Evolutionary conservation across 2,329 filamentous ascomycete species (phyloP), one percentile per base, ranked within the genome.

Genomic region (Exophiala sideris): DNA sequence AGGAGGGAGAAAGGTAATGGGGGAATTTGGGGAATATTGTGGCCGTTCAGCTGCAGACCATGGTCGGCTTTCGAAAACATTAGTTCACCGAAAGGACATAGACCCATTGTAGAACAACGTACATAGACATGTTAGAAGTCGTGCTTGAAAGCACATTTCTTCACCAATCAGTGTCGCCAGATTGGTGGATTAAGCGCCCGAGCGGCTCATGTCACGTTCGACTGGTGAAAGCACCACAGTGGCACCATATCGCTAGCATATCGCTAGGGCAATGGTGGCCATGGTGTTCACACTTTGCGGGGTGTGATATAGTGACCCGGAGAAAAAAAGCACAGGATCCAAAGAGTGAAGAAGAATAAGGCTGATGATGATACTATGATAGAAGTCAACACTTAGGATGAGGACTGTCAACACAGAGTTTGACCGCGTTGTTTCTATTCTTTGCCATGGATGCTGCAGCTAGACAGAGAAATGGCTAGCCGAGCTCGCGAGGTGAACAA

Each of bases 181-280:
- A 57, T 57, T 60, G 57, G 57, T 48, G 51, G 57, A 38, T 44
- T 60, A 60, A 60, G 57, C 57, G 57, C 57, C 54, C 48, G 48
- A 33, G 44, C 41, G 40, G 44, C 39, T 50, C 54, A 57, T 47
- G 52, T 57, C 57, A 60, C 57, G 57, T 53, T 52, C n/a, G 45
- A 34, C 18, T 33, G 41, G 36, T 14, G 35, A 35, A 9, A 36
- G 24, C 24, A 29, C 24, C 24, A 29, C 24, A 4, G 24, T 18
- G 24, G 33, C 34, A 40, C 48, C 39, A 42, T 50, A 38, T 44
- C 16, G 34, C 41, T 29, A 45, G 38, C 39, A 42, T 50, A 38
- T 44, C 16, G 34, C 41, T 29, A 45, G 38, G 49, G 38, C 55
- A 38, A 24, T 34, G 24, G 35, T 16, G 10, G 51, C 51, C 56